phyloP scores from a whole-genome alignment of 495 filamentous ascomycete genomes.

The Penicillium coffeae region DNA sequence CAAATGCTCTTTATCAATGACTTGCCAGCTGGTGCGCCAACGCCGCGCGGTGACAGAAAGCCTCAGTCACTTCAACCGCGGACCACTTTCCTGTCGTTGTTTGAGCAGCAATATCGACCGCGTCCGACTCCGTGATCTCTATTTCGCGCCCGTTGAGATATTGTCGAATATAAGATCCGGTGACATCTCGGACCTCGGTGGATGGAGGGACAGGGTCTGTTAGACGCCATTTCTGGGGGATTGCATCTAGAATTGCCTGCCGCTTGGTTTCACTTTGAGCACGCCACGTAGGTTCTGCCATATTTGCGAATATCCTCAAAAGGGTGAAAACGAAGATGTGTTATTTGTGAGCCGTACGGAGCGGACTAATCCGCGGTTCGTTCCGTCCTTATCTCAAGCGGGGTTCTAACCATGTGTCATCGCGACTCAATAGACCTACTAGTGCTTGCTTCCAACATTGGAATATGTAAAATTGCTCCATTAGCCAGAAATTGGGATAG shows the following conservation, averaged over 20 bases:
- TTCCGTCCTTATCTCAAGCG: no score
- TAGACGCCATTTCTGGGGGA: slow-evolving; percentile 57
- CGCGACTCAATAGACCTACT: no score
- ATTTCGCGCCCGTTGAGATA: slow-evolving; percentile 53
- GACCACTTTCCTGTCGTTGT: slow-evolving; percentile 45
- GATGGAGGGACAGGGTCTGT: slow-evolving; percentile 41
- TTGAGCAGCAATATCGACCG: slow-evolving; percentile 43
- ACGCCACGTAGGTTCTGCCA: slow-evolving; percentile 38
- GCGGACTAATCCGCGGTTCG: no score
- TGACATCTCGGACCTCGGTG: slow-evolving; percentile 57
- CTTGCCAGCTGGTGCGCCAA: slow-evolving; percentile 54
- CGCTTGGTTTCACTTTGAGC: slow-evolving; percentile 47
- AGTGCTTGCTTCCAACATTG: no score
- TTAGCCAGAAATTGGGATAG: no score
- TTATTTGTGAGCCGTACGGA: no score
- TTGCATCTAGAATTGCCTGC: slow-evolving; percentile 47
- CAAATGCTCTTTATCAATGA: neutral
- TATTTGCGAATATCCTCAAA: slow-evolving; percentile 11
- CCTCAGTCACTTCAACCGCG: slow-evolving; percentile 48
- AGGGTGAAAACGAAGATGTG: no score
- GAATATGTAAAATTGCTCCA: no score
- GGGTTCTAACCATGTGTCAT: no score
- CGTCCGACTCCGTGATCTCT: slow-evolving; percentile 54
- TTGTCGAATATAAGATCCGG: slow-evolving; percentile 54
- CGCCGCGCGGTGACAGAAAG: slow-evolving; percentile 55